These are phyloP conservation scores for Pyrus betulifolia DNA, from an alignment of 306 rosid genomes.

Conservation along the genomic window DNA sequence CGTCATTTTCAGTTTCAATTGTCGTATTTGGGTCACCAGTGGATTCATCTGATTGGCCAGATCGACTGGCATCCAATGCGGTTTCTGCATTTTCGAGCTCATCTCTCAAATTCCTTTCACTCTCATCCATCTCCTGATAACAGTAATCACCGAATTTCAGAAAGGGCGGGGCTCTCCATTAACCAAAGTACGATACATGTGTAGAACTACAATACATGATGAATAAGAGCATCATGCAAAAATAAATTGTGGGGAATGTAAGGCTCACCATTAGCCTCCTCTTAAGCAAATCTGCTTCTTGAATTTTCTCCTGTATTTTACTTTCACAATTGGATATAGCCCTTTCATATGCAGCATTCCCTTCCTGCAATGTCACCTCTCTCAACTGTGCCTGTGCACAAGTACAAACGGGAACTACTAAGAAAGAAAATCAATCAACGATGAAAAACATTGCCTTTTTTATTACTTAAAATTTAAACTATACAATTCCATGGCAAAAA, in stretches of 20 bases:
- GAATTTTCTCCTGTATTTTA: conserved; percentile 61
- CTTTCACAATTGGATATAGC: conserved; percentile 55
- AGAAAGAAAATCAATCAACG: background rate
- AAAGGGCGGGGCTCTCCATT: background rate
- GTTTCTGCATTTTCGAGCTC: conserved; percentile 38
- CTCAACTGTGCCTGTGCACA: conserved; percentile 67
- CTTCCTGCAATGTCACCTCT: conserved; percentile 69
- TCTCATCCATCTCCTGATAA: conserved; percentile 67
- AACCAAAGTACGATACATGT: background rate
- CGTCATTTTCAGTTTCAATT: conserved; percentile 27
- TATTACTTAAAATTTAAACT: background rate
- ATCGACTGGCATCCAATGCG: conserved; percentile 17
- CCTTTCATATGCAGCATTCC: conserved; percentile 57
- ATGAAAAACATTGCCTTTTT: background rate
- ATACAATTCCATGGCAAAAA: background rate
- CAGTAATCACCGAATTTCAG: background rate
- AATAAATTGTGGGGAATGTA: background rate
- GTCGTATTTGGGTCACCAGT: conserved; percentile 23
- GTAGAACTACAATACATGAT: background rate
- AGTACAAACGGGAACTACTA: background rate
- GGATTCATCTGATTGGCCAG: conserved; percentile 29
- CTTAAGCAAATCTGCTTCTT: conserved; percentile 46
- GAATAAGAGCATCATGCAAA: background rate
- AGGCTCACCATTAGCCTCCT: conserved; percentile 56
- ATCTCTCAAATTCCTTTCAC: conserved; percentile 41